Evolutionary conservation across 1,284 basidiomycete genomes (phyloP).

Genomic region (Uromyces viciae-fabae): DNA sequence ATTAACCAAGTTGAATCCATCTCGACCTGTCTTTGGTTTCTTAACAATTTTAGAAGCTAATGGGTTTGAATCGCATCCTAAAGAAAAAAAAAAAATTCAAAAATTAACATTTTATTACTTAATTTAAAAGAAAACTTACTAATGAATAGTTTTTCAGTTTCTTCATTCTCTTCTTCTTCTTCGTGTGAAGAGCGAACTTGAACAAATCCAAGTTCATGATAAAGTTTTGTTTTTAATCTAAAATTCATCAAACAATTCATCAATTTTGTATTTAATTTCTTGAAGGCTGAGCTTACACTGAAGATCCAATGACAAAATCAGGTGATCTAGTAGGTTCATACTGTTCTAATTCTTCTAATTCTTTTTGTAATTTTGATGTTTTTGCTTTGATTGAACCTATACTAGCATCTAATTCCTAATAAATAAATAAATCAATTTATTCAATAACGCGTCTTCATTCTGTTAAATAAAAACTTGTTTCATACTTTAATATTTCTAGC

Average conservation of each 20-base stretch:
- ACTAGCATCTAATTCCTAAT: conserved; percentile 18
- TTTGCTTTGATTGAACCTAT: conserved; percentile 30
- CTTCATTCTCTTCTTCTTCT: not conserved
- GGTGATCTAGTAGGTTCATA: conserved; percentile 33
- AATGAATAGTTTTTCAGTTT: conserved; percentile 26
- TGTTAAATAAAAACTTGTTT: not conserved
- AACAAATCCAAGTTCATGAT: conserved; percentile 38
- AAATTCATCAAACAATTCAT: too few species aligned
- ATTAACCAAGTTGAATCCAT: conserved; percentile 29
- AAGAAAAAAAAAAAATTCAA: not conserved
- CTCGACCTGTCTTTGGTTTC: conserved; percentile 32
- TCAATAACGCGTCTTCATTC: too few species aligned
- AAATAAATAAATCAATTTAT: not conserved
- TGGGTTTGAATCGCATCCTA: conserved; percentile 33
- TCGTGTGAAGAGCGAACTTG: conserved; percentile 6
- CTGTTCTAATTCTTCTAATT: conserved; percentile 26
- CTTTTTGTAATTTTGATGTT: conserved; percentile 21
- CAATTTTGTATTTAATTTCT: too few species aligned
- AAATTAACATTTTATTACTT: not conserved
- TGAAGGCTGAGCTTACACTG: conserved; percentile 3
- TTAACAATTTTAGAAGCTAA: conserved; percentile 20
- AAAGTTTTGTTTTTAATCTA: conserved; percentile 38
- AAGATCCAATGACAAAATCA: conserved; percentile 30
- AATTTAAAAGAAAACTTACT: conserved; percentile 1
- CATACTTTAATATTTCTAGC: conserved; percentile 39